A percentile compares a stretch with the other conserved stretches of the same genome.
Evolutionary conservation across 805 yeast genomes (phyloP).

Genomic region (Sungouiozyma intestinalis): DNA sequence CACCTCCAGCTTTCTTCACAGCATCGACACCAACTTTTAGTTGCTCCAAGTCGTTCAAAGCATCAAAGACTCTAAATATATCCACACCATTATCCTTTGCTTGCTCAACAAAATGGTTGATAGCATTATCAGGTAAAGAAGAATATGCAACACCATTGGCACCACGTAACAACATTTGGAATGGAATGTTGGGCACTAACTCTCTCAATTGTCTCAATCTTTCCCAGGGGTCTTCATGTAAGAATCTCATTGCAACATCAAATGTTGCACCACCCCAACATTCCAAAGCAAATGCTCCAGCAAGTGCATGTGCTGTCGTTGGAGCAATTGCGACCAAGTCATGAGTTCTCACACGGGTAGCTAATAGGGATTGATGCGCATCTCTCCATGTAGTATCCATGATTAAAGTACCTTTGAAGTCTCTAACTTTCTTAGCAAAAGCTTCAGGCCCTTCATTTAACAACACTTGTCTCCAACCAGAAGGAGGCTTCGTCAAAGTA

Average conservation of each 20-base stretch:
- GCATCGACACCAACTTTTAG: constrained; percentile 96
- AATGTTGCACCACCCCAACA: constrained; percentile 99
- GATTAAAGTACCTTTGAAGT: constrained; percentile 73
- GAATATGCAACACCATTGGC: constrained; percentile 99
- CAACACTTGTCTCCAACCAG: constrained; percentile 89
- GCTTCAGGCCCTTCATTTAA: constrained; percentile 78
- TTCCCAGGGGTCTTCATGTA: constrained; percentile 98
- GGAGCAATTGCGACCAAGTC: constrained; percentile 90
- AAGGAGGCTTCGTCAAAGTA: constrained; percentile 41
- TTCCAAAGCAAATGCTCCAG: constrained; percentile 89
- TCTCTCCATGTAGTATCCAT: constrained; percentile 99
- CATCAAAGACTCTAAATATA: constrained; percentile 95
- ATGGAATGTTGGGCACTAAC: constrained; percentile 94
- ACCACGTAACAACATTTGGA: constrained; percentile 98
- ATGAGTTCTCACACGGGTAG: constrained; percentile 93
- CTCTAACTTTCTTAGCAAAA: constrained; percentile 82
- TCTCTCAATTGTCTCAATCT: constrained; percentile 80
- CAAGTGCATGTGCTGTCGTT: constrained; percentile 80
- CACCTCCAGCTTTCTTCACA: constrained; percentile 97
- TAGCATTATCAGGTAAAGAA: constrained; percentile 95
- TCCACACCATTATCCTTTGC: constrained; percentile 96
- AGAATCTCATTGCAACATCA: constrained; percentile 96
- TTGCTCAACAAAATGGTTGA: constrained; percentile 90
- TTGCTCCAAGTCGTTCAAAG: constrained; percentile 93
- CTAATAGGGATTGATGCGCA: constrained; percentile 95